A percentile compares a stretch with the other conserved stretches of the same genome.
phyloP scores from a whole-genome alignment of 1,284 basidiomycete species.

The Rhodotorula sp. region DNA sequence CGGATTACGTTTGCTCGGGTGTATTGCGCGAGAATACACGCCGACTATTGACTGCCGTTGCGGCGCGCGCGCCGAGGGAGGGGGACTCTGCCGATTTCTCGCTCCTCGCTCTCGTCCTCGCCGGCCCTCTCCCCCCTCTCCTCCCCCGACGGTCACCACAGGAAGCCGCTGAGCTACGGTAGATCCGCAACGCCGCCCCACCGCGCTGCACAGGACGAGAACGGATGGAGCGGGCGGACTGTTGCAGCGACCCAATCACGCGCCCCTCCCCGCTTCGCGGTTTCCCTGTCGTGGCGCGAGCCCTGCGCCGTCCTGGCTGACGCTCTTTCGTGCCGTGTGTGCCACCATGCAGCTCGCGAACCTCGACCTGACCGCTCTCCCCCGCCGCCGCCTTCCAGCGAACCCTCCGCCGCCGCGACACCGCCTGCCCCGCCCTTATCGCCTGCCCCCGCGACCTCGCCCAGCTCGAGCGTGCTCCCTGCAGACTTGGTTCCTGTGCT shows the following conservation, averaged over 20 bases:
- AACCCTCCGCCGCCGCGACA: background rate
- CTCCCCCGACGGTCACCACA: too few relatives aligned
- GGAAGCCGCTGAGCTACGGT: too few relatives aligned
- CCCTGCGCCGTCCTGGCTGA: background rate
- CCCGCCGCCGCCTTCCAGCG: background rate
- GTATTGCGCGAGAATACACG: too few relatives aligned
- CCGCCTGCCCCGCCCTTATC: background rate
- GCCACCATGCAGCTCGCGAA: background rate
- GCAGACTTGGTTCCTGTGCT: background rate
- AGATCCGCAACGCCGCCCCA: too few relatives aligned
- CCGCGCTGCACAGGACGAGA: background rate
- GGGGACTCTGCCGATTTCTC: too few relatives aligned
- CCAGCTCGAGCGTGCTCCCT: background rate
- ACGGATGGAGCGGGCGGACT: background rate
- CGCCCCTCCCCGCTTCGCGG: background rate
- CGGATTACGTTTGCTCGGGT: too few relatives aligned
- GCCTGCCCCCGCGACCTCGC: background rate
- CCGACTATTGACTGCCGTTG: too few relatives aligned
- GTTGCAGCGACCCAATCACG: background rate
- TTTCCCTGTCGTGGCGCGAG: background rate
- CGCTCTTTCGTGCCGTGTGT: background rate
- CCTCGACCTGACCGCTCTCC: background rate
- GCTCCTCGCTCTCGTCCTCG: too few relatives aligned
- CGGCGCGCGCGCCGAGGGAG: too few relatives aligned
- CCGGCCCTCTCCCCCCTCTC: too few relatives aligned